Conservation (phyloP, 148 eudicot genomes). For the Rhododendron henanense region DNA sequence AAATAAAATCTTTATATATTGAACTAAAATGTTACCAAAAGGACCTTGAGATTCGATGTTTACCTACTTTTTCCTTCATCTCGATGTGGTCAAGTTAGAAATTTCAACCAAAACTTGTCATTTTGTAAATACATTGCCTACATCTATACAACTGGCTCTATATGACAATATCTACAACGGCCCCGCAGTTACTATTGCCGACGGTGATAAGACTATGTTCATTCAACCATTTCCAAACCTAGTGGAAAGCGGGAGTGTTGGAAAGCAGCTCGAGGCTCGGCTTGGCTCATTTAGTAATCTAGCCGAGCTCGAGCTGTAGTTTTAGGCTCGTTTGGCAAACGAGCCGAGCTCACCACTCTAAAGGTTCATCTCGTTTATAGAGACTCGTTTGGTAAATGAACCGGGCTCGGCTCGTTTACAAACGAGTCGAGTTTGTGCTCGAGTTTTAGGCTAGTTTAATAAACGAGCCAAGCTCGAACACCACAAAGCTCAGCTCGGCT, state of each 20-base stretch:
- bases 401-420: not conserved
- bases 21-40: not conserved
- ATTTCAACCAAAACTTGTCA: not conserved
- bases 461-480: too few species aligned
- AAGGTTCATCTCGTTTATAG: too few species aligned
- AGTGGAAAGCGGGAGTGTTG: not conserved
- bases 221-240: not conserved
- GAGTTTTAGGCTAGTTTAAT: not conserved
- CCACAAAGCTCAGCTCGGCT: not conserved
- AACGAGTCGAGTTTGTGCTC: not conserved
- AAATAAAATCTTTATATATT: not conserved
- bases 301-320: not conserved
- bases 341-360: not conserved
- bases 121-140: not conserved
- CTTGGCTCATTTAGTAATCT: not conserved
- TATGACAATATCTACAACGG: not conserved
- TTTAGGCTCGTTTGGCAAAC: not conserved
- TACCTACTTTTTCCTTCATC: not conserved
- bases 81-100: not conserved
- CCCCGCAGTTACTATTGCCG: not conserved
- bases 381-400: not conserved
- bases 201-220: not conserved
- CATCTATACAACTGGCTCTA: not conserved
- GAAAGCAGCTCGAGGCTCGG: not conserved
- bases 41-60: not conserved